Evolutionary conservation across 352 stramenopile genomes (phyloP).

Genomic region (Elongisporangium anandrum): DNA sequence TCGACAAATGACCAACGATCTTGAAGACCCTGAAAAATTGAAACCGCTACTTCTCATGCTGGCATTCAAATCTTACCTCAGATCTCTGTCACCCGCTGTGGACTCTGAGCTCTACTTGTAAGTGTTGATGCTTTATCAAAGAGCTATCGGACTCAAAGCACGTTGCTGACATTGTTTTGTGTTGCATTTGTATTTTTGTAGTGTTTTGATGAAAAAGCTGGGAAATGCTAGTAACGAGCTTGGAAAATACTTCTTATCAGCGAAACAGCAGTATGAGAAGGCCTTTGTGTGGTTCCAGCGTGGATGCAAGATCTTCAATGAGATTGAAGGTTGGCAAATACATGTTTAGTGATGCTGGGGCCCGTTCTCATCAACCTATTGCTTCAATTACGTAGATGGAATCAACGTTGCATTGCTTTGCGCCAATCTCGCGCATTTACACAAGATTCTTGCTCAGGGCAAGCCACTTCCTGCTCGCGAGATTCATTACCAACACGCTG

Average conservation of each 20-base stretch:
- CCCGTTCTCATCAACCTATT: neutral
- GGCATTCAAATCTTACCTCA: slow-evolving; percentile 66
- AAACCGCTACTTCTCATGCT: slow-evolving; percentile 33
- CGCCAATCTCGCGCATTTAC: slow-evolving; percentile 76
- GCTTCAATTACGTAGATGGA: slow-evolving; percentile 33
- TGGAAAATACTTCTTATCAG: slow-evolving; percentile 62
- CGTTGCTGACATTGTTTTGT: slow-evolving; percentile 8
- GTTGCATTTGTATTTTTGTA: slow-evolving; percentile 18
- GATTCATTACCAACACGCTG: slow-evolving; percentile 50
- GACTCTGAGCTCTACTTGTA: slow-evolving; percentile 85
- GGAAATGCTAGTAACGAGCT: slow-evolving; percentile 84
- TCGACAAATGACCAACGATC: slow-evolving; percentile 2
- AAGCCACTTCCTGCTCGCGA: slow-evolving; percentile 29
- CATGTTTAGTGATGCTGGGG: neutral
- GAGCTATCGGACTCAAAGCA: neutral
- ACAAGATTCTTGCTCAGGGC: slow-evolving; percentile 80
- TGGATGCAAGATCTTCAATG: slow-evolving; percentile 70
- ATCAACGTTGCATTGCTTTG: slow-evolving; percentile 78
- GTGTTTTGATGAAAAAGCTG: slow-evolving; percentile 82
- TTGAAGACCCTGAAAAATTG: slow-evolving; percentile 2
- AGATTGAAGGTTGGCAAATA: slow-evolving; percentile 60
- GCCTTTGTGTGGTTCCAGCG: slow-evolving; percentile 79
- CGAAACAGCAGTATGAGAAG: slow-evolving; percentile 34
- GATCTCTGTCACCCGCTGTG: slow-evolving; percentile 48
- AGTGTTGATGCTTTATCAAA: slow-evolving; percentile 17